These are phyloP conservation scores for Melanogaster broomeanus DNA, from an alignment of 768 basidiomycete genomes.

Conservation along the genomic window DNA sequence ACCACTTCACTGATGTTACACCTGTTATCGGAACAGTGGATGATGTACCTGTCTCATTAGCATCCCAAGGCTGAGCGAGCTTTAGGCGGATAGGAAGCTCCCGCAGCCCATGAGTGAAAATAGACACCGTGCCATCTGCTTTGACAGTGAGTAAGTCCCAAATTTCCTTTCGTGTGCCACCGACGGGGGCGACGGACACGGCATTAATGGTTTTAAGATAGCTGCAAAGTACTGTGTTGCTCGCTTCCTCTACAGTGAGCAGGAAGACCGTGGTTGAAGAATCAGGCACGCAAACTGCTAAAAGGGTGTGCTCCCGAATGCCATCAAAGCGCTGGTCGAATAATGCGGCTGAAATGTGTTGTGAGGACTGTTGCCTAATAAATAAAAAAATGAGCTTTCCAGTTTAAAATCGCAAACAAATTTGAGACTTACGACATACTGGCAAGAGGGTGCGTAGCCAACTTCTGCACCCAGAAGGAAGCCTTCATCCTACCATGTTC, in stretches of 20 bases:
- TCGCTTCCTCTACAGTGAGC: conserved; percentile 41
- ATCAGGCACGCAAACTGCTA: conserved; percentile 57
- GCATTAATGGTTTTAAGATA: conserved; percentile 44
- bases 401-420: neutral
- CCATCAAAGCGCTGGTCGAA: conserved; percentile 72
- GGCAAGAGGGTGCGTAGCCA: conserved; percentile 51
- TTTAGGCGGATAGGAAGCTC: conserved; percentile 41
- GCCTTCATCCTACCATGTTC: conserved; percentile 71
- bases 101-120: conserved; percentile 65
- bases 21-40: conserved; percentile 20
- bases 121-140: conserved; percentile 49
- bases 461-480: conserved; percentile 70
- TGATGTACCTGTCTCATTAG: conserved; percentile 1
- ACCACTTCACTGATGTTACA: conserved; percentile 49
- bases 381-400: conserved; percentile 2
- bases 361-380: conserved; percentile 15
- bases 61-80: conserved; percentile 10
- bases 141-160: conserved; percentile 72
- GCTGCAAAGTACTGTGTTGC: conserved; percentile 43
- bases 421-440: conserved; percentile 49
- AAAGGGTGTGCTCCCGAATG: conserved; percentile 47
- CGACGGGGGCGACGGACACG: conserved; percentile 55
- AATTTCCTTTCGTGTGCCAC: conserved; percentile 61
- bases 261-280: conserved; percentile 48
- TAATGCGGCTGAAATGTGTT: conserved; percentile 50